Evolutionary conservation across 352 stramenopile genomes (phyloP).

Genomic region (Peronospora tabacina): DNA sequence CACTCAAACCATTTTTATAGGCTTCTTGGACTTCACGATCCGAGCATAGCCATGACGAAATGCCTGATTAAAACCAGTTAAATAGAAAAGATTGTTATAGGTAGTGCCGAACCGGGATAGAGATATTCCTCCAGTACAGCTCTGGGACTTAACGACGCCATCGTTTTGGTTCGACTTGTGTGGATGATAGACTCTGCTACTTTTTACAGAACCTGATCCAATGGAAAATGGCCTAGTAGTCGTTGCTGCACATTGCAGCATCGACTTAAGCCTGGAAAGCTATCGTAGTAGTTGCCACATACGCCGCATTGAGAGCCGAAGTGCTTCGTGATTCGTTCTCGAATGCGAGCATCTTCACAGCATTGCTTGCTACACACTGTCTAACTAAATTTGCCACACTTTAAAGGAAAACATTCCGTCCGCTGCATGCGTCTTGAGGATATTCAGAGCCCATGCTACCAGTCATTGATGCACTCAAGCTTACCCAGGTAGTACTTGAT

Average conservation of each 20-base stretch:
- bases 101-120: conserved; percentile 27
- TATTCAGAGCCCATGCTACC: conserved; percentile 46
- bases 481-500: conserved; percentile 32
- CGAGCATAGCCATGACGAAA: conserved; percentile 30
- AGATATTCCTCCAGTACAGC: conserved; percentile 27
- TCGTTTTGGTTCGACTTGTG: conserved; percentile 33
- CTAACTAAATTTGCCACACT: conserved; percentile 25
- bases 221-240: conserved; percentile 30
- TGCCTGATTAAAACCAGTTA: conserved; percentile 36
- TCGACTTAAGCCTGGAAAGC: conserved; percentile 27
- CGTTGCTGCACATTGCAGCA: conserved; percentile 36
- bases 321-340: conserved; percentile 19
- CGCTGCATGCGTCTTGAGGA: conserved; percentile 25
- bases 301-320: conserved; percentile 15
- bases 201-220: conserved; percentile 19
- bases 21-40: conserved; percentile 29
- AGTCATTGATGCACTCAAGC: conserved; percentile 33
- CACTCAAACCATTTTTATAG: conserved; percentile 42
- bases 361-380: conserved; percentile 24
- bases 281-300: conserved; percentile 22
- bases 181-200: conserved; percentile 20
- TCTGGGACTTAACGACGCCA: conserved; percentile 38
- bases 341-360: conserved; percentile 33
- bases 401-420: conserved; percentile 22
- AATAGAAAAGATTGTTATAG: conserved; percentile 32